Evolutionary conservation across 345 rosid species (phyloP).

Genomic region (Reutealis trisperma): DNA sequence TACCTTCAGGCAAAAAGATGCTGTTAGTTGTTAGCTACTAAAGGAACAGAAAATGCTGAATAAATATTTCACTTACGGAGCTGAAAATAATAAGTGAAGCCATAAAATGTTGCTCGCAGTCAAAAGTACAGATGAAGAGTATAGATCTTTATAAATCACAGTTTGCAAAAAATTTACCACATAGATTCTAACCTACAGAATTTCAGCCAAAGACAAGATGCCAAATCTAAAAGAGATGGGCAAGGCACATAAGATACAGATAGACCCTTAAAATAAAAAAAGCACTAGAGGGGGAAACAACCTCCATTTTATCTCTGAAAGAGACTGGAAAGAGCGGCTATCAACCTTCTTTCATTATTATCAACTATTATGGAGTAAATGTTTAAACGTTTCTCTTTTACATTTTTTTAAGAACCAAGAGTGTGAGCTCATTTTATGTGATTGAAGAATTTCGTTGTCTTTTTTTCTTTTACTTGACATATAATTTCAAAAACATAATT

Average conservation of each 20-base stretch:
- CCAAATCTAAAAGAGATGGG: background rate
- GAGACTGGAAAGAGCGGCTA: background rate
- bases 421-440: background rate
- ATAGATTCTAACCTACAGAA: background rate
- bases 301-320: background rate
- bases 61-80: background rate
- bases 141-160: background rate
- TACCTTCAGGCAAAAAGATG: slow-evolving; percentile 58
- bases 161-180: background rate
- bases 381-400: background rate
- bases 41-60: slow-evolving; percentile 6
- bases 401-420: background rate
- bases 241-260: background rate
- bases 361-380: background rate
- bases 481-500: background rate
- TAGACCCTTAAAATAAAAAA: background rate
- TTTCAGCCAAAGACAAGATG: background rate
- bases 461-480: background rate
- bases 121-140: background rate
- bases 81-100: slow-evolving; percentile 6
- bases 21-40: slow-evolving; percentile 16
- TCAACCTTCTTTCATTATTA: background rate
- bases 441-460: background rate
- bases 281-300: background rate
- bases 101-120: background rate